A percentile compares a stretch with the other conserved stretches of the same genome.
Conservation (phyloP, 2,329 filamentous ascomycete species). For the Aspergillus ustus region DNA sequence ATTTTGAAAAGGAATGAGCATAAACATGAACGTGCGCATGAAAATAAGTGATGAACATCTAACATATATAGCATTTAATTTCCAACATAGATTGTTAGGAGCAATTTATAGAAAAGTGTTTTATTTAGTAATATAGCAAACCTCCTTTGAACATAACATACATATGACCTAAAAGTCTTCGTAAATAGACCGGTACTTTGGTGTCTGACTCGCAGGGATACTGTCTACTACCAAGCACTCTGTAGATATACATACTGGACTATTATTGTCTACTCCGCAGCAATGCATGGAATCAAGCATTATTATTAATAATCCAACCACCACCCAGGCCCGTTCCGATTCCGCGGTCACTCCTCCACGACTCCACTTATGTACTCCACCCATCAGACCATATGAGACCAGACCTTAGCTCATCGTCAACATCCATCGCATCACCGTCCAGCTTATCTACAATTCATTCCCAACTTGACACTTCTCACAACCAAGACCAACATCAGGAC, state of each 20-base stretch:
- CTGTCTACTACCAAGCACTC: no score
- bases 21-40: no score
- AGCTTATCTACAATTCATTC: not conserved
- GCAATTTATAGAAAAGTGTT: not conserved
- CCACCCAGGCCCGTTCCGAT: not conserved
- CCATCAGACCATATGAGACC: constrained; percentile 3
- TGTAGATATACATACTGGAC: no score
- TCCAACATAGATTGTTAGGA: not conserved
- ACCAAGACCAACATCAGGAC: not conserved
- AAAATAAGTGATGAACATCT: no score
- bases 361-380: constrained; percentile 8
- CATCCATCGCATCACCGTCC: not conserved
- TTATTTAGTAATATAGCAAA: not conserved
- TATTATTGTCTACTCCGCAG: not conserved
- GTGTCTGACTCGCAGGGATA: not conserved
- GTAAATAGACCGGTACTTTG: not conserved
- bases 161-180: no score
- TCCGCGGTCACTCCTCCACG: not conserved
- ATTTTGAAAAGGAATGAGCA: not conserved
- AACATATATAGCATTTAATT: not conserved
- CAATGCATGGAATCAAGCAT: not conserved
- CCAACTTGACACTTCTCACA: not conserved
- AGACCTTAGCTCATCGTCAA: not conserved
- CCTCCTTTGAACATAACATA: not conserved
- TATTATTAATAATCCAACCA: constrained; percentile 11